Evolutionary conservation across 2,329 filamentous ascomycete genomes (phyloP).

Genomic region (Keithomyces neogunnii): DNA sequence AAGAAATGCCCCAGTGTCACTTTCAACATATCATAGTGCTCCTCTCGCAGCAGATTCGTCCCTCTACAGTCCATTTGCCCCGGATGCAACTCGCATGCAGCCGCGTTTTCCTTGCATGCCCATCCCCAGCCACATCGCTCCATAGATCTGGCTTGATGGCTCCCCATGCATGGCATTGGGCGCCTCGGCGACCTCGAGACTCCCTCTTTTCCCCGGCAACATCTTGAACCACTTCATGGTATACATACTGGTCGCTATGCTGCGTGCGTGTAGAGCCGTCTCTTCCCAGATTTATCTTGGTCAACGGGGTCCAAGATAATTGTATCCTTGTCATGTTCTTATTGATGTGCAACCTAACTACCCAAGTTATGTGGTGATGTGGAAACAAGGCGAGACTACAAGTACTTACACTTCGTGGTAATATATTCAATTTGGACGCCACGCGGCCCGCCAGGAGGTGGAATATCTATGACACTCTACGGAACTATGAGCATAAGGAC

Average conservation of each 20-base stretch:
- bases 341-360: neutral
- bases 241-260: slow-evolving; percentile 1
- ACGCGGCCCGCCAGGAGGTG: too few relatives aligned
- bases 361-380: neutral
- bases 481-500: too few relatives aligned
- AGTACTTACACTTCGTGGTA: too few relatives aligned
- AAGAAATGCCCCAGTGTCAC: too few relatives aligned
- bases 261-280: slow-evolving; percentile 3
- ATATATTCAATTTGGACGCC: too few relatives aligned
- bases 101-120: slow-evolving; percentile 5
- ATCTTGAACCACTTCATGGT: slow-evolving; percentile 4
- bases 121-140: slow-evolving; percentile 10
- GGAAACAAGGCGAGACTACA: too few relatives aligned
- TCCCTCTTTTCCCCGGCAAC: neutral
- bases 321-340: slow-evolving; percentile 2
- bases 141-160: slow-evolving; percentile 4
- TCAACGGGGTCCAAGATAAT: slow-evolving; percentile 2
- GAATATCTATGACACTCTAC: too few relatives aligned
- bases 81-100: neutral
- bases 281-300: slow-evolving; percentile 6
- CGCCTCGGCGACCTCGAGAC: neutral
- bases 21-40: too few relatives aligned
- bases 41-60: too few relatives aligned
- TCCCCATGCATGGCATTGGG: neutral
- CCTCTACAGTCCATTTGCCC: neutral